Evolutionary conservation across 306 rosid species (phyloP).

Genomic region (Cicer yamashitae): DNA sequence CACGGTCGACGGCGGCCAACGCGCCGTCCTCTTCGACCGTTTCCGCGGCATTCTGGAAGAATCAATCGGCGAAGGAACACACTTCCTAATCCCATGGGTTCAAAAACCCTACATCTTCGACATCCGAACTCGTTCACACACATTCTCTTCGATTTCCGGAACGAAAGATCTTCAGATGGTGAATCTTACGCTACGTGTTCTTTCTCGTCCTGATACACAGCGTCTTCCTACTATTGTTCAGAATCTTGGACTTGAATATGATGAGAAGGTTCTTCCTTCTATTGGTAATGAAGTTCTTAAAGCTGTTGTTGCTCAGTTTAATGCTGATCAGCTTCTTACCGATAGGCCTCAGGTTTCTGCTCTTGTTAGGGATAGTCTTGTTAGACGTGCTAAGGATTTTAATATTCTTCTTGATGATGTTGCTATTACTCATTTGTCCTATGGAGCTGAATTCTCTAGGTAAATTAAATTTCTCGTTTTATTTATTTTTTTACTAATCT

Average conservation of each 20-base stretch:
- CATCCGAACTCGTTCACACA: constrained; percentile 86
- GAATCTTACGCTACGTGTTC: constrained; percentile 78
- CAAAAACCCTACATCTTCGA: constrained; percentile 94
- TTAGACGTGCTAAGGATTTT: constrained; percentile 79
- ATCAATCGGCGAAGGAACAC: constrained; percentile 75
- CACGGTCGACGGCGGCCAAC: constrained; percentile 96
- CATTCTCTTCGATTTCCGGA: constrained; percentile 86
- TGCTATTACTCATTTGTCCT: constrained; percentile 85
- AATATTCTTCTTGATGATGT: constrained; percentile 87
- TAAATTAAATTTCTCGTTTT: not conserved
- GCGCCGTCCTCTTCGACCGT: constrained; percentile 92
- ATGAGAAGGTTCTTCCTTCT: constrained; percentile 92
- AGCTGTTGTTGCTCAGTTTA: constrained; percentile 89
- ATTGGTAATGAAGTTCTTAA: constrained; percentile 92
- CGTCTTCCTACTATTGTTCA: constrained; percentile 77
- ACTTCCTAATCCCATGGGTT: constrained; percentile 91
- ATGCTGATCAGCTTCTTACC: constrained; percentile 91
- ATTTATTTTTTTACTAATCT: no score
- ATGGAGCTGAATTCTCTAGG: constrained; percentile 71
- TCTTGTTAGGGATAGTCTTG: constrained; percentile 77
- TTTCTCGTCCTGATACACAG: constrained; percentile 78
- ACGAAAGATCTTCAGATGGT: constrained; percentile 97
- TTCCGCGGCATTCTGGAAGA: constrained; percentile 81
- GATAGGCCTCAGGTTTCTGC: constrained; percentile 90
- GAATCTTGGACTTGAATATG: constrained; percentile 91